These are phyloP conservation scores for Mikania micrantha DNA, from an alignment of 129 eudicot genomes.

Conservation along the genomic window DNA sequence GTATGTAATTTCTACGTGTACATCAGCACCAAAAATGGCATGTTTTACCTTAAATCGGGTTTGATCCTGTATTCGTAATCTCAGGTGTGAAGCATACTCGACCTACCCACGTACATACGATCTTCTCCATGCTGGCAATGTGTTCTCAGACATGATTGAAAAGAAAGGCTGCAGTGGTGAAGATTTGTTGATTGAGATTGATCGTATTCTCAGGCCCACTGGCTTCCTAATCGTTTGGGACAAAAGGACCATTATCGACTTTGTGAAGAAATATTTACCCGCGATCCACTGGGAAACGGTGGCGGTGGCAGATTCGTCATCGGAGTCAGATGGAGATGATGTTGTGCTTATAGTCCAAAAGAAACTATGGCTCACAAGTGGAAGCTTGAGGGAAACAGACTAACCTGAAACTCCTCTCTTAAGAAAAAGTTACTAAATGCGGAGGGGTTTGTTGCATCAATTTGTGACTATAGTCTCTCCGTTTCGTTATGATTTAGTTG, in stretches of 20 bases:
- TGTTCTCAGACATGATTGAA: constrained; percentile 79
- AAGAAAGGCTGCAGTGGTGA: constrained; percentile 92
- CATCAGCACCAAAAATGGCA: not conserved
- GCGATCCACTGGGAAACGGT: constrained; percentile 98
- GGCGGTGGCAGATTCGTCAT: constrained; percentile 50
- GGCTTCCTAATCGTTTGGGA: constrained; percentile 78
- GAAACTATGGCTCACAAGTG: constrained; percentile 91
- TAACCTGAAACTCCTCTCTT: constrained; percentile 26
- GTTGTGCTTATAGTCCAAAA: constrained; percentile 70
- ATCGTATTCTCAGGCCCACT: constrained; percentile 90
- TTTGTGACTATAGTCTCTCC: constrained; percentile 22
- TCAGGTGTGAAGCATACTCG: constrained; percentile 99
- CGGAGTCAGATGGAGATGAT: constrained; percentile 69
- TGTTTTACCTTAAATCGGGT: not conserved
- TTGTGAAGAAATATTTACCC: constrained; percentile 69
- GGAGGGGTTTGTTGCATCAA: constrained; percentile 46
- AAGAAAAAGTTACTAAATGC: not conserved
- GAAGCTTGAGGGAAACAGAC: constrained; percentile 66
- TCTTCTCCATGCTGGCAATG: constrained; percentile 86
- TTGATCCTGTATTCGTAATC: not conserved
- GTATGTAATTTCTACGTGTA: constrained; percentile 34
- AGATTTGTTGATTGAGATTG: constrained; percentile 87
- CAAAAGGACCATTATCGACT: constrained; percentile 64
- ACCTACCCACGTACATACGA: constrained; percentile 98
- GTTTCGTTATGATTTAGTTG: constrained; percentile 36